A percentile compares a stretch with the other conserved stretches of the same genome.
Conservation (phyloP, 23 red algal species). For the Gracilaria gracilis region DNA sequence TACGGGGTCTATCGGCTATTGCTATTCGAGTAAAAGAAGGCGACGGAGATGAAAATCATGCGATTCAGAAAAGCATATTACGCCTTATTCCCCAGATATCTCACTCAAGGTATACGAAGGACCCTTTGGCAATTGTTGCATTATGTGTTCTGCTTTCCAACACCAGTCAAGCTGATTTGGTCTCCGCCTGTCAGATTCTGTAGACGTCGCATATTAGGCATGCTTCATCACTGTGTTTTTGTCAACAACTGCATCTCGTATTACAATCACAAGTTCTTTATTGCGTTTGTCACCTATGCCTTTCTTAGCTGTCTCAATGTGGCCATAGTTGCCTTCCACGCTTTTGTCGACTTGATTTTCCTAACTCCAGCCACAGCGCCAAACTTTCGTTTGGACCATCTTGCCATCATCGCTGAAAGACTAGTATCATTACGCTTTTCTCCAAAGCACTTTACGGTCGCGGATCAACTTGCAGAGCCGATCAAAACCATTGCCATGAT, state of each 20-base stretch:
- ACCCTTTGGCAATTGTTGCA: neutral
- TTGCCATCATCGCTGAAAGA: neutral
- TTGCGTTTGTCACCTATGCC: constrained; percentile 81
- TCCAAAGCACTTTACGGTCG: neutral
- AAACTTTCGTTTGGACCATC: constrained; percentile 23
- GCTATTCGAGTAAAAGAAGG: neutral
- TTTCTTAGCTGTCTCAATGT: constrained; percentile 77
- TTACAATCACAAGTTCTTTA: constrained; percentile 79
- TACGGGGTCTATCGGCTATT: constrained; percentile 17
- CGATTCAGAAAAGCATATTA: constrained; percentile 10
- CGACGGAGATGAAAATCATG: neutral
- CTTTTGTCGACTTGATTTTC: constrained; percentile 61
- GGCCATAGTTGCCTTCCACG: constrained; percentile 53
- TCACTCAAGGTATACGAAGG: constrained; percentile 14
- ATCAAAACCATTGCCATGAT: constrained; percentile 66
- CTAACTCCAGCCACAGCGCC: constrained; percentile 1
- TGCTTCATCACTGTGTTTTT: constrained; percentile 97
- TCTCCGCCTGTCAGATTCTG: constrained; percentile 34
- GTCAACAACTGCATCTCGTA: constrained; percentile 88
- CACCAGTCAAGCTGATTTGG: constrained; percentile 26
- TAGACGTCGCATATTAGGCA: constrained; percentile 85
- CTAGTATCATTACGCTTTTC: constrained; percentile 10
- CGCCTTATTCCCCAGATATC: constrained; percentile 32
- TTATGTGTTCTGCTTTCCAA: constrained; percentile 38
- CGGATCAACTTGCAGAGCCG: constrained; percentile 9